These are phyloP conservation scores for Przewalskia tangutica DNA, from an alignment of 257 asterid genomes.

Conservation along the genomic window DNA sequence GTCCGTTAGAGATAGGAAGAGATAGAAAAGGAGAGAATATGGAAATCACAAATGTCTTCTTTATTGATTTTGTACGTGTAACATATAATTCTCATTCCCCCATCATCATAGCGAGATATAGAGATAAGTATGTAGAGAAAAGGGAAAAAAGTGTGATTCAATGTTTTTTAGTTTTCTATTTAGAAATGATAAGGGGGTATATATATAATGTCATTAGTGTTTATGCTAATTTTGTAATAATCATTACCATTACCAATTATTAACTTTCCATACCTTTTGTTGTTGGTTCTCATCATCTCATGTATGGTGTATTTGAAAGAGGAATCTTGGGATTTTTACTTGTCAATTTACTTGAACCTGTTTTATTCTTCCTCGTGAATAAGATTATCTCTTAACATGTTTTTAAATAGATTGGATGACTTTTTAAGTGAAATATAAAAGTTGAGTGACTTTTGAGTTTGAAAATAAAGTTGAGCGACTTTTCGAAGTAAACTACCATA, in stretches of 20 bases:
- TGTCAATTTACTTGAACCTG: background rate
- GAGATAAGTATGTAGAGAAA: slow-evolving; percentile 9
- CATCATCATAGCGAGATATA: background rate
- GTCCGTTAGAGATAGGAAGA: slow-evolving; percentile 20
- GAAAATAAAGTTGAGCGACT: no score
- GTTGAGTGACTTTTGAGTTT: no score
- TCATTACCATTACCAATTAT: background rate
- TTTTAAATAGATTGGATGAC: no score
- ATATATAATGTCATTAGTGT: background rate
- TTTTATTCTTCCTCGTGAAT: background rate
- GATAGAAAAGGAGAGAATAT: slow-evolving; percentile 31
- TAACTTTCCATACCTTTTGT: background rate
- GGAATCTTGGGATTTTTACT: background rate
- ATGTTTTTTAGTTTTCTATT: background rate
- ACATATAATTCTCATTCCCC: slow-evolving; percentile 11
- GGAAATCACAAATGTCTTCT: slow-evolving; percentile 14
- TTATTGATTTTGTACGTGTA: slow-evolving; percentile 10
- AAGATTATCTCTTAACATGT: background rate
- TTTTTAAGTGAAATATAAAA: no score
- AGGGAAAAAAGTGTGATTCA: slow-evolving; percentile 4
- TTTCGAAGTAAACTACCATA: no score
- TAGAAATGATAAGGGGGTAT: background rate
- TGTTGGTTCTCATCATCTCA: background rate
- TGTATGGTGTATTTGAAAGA: background rate
- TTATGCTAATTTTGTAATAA: background rate